Conservation (phyloP, 1,284 basidiomycete species). For the Moniliella sp. region DNA sequence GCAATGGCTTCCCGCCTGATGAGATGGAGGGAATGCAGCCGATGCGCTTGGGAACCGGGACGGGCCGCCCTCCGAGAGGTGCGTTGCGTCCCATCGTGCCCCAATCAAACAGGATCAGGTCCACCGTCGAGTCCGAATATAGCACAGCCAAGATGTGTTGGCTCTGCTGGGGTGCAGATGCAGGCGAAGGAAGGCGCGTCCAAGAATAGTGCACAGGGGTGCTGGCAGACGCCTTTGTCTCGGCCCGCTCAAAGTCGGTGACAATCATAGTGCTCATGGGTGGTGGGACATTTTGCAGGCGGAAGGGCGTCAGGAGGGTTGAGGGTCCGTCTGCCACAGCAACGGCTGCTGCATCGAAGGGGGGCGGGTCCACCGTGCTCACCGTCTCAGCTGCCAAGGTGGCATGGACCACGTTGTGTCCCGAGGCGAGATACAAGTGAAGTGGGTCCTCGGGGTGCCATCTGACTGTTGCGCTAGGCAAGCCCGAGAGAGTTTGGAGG, state of each 20-base stretch:
- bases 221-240: not conserved
- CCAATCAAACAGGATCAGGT: constrained; percentile 8
- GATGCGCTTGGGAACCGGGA: constrained; percentile 6
- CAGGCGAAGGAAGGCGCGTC: constrained; percentile 42
- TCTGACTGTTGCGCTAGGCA: constrained; percentile 41
- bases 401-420: not conserved
- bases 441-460: constrained; percentile 75
- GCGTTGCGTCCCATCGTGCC: constrained; percentile 7
- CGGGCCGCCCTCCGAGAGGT: constrained; percentile 7
- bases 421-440: constrained; percentile 42
- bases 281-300: constrained; percentile 76
- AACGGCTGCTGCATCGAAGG: constrained; percentile 60
- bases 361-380: constrained; percentile 44
- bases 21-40: constrained; percentile 2
- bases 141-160: constrained; percentile 47
- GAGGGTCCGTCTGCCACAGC: constrained; percentile 71
- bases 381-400: constrained; percentile 43
- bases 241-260: too few relatives aligned
- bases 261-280: constrained; percentile 69
- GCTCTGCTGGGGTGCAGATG: not conserved
- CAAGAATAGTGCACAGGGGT: constrained; percentile 38
- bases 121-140: constrained; percentile 17
- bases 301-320: constrained; percentile 73
- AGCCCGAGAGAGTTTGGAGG: constrained; percentile 39
- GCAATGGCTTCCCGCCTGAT: too few relatives aligned